Percentiles rank a stretch among this genome's conserved stretches.
These are phyloP conservation scores for Yueomyces sinensis DNA, from an alignment of 805 yeast species.

Conservation along the genomic window DNA sequence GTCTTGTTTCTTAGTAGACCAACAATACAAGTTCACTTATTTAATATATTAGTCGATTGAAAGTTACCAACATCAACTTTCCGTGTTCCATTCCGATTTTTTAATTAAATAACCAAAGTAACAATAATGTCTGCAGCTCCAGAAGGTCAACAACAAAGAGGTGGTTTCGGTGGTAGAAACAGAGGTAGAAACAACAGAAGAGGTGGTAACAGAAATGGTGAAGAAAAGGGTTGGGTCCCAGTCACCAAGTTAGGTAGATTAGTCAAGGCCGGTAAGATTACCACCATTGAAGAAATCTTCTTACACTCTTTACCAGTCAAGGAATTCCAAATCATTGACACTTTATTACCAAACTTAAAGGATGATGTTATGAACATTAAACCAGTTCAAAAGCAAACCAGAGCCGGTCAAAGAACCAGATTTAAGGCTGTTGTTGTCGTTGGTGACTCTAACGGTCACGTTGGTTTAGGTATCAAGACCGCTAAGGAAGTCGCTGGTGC, in stretches of 20 bases:
- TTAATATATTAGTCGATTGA: constrained; percentile 42
- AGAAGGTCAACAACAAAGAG: constrained; percentile 31
- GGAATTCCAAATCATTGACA: constrained; percentile 98
- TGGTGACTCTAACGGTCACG: constrained; percentile 99
- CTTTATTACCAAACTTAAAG: constrained; percentile 85
- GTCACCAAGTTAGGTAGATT: constrained; percentile 99
- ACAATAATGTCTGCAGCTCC: constrained; percentile 30
- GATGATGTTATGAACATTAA: constrained; percentile 99
- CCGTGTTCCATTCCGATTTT: constrained; percentile 38
- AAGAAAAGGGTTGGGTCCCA: constrained; percentile 99
- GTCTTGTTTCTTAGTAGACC: too few species aligned
- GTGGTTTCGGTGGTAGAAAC: constrained; percentile 42
- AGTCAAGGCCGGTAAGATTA: constrained; percentile 96
- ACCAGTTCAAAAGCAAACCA: constrained; percentile 99
- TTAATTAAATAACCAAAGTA: constrained; percentile 6
- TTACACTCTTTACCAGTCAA: constrained; percentile 98
- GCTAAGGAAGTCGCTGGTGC: constrained; percentile 99
- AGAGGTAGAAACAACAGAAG: constrained; percentile 52
- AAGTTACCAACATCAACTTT: constrained; percentile 42
- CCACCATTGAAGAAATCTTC: constrained; percentile 96
- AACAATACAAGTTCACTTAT: too few species aligned
- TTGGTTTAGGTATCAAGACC: constrained; percentile 99
- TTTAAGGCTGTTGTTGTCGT: constrained; percentile 99
- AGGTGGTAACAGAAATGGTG: constrained; percentile 71
- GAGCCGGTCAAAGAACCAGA: constrained; percentile 99